Conservation (phyloP, 495 filamentous ascomycete genomes). For the Pyrenula aspistea region DNA sequence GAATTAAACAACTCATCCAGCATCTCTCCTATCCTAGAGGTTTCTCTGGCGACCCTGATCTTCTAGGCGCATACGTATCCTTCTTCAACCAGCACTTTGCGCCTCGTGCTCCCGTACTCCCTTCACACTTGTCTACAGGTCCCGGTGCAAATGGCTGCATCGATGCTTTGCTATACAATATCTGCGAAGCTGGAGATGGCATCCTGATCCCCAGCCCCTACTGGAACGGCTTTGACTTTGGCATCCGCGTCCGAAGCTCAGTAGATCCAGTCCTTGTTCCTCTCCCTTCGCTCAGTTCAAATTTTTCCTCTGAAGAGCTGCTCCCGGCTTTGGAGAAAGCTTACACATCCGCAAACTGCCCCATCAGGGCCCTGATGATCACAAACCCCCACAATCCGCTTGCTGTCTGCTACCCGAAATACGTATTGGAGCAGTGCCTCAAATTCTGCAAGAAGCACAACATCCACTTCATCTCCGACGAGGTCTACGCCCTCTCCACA, state of each 20-base stretch:
- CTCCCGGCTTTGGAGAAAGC: neutral
- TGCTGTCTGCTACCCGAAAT: conserved; percentile 10
- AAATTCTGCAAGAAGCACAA: conserved; percentile 11
- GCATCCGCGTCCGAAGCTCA: neutral
- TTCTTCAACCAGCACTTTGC: neutral
- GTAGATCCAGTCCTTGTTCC: neutral
- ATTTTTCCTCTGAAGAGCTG: too few relatives aligned
- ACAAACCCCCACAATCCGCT: conserved; percentile 14
- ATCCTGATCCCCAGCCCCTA: neutral
- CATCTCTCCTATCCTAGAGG: neutral
- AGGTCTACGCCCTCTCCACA: conserved; percentile 31
- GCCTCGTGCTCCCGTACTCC: neutral
- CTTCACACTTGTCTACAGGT: neutral
- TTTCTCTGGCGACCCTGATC: neutral
- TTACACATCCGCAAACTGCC: neutral
- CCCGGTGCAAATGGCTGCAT: neutral
- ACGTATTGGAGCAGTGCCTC: conserved; percentile 10
- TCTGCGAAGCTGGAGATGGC: neutral
- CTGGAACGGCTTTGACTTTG: too few relatives aligned
- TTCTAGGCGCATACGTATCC: neutral
- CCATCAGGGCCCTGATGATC: conserved; percentile 8
- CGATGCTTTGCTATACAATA: neutral
- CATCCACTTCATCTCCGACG: conserved; percentile 22
- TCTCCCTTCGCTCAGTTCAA: too few relatives aligned
- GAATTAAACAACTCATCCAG: neutral